phyloP scores from a whole-genome alignment of 202 grass and related monocot species.

The Musa balbisiana region DNA sequence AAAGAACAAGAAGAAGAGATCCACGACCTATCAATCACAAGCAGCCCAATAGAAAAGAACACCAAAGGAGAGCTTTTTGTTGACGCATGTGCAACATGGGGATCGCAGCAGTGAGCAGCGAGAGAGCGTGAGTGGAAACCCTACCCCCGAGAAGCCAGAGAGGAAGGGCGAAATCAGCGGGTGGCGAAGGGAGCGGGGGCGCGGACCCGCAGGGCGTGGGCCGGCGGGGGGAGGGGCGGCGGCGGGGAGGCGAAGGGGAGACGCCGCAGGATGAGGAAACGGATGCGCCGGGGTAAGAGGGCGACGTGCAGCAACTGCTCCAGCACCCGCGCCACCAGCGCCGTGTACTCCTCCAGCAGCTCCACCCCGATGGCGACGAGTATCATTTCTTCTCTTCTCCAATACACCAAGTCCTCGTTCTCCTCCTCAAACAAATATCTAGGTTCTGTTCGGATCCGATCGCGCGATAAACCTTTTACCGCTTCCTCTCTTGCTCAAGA shows the following conservation, averaged over 20 bases:
- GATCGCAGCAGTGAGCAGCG: background rate
- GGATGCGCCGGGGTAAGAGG: constrained; percentile 10
- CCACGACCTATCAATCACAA: background rate
- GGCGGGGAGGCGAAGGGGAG: constrained; percentile 14
- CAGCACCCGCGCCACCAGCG: constrained; percentile 16
- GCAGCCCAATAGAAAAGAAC: background rate
- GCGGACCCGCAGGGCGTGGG: background rate
- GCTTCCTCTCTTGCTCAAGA: background rate
- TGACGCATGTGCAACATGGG: background rate
- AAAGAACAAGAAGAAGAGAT: background rate
- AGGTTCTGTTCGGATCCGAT: background rate
- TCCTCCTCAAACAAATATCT: background rate
- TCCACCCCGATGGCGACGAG: constrained; percentile 9
- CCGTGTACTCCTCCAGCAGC: constrained; percentile 22
- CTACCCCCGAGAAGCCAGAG: background rate
- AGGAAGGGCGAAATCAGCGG: background rate
- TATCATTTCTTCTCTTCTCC: constrained; percentile 3
- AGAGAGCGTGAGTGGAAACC: background rate
- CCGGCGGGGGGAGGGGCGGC: background rate
- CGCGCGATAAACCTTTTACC: background rate
- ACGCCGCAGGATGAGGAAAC: constrained; percentile 17
- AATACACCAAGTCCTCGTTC: too few species aligned
- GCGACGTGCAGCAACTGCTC: constrained; percentile 17
- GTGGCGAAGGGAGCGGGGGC: background rate
- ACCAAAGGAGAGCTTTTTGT: background rate